These are phyloP conservation scores for Silene uniflora DNA, from an alignment of 148 eudicot genomes.

Conservation along the genomic window DNA sequence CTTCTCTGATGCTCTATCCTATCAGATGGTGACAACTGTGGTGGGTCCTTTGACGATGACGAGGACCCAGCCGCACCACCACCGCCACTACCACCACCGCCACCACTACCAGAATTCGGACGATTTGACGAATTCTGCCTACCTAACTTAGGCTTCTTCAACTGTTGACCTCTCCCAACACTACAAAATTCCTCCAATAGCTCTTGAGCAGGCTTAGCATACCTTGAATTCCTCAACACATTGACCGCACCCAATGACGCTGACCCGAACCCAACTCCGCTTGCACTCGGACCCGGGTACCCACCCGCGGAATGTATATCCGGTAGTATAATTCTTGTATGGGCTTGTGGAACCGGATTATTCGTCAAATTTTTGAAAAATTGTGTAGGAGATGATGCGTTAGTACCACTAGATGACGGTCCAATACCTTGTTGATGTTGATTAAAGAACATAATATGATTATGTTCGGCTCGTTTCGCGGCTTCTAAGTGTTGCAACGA, in stretches of 20 bases:
- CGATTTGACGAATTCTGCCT: constrained; percentile 25
- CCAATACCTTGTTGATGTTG: constrained; percentile 25
- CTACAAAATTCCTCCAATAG: constrained; percentile 82
- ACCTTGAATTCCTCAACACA: constrained; percentile 66
- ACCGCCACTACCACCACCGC: constrained; percentile 13
- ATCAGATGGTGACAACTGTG: constrained; percentile 65
- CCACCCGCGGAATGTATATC: constrained; percentile 13
- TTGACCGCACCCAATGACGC: constrained; percentile 42
- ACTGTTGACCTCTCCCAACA: constrained; percentile 60
- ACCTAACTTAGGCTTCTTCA: constrained; percentile 48
- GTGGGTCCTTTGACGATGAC: constrained; percentile 46
- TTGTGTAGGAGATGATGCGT: constrained; percentile 20
- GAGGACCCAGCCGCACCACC: constrained; percentile 25
- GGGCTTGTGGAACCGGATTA: constrained; percentile 19
- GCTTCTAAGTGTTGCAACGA: constrained; percentile 58
- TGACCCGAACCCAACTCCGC: constrained; percentile 48
- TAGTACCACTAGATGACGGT: constrained; percentile 10
- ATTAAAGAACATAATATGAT: constrained; percentile 49
- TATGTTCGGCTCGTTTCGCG: constrained; percentile 47
- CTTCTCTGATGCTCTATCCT: constrained; percentile 90
- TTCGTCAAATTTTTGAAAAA: constrained; percentile 37
- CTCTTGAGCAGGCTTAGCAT: constrained; percentile 70
- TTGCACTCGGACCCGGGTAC: constrained; percentile 20
- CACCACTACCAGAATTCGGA: constrained; percentile 23
- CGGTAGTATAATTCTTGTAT: constrained; percentile 1